A percentile compares a stretch with the other conserved stretches of the same genome.
Conservation (phyloP, 2,329 filamentous ascomycete genomes). For the Ceratocystis cacaofunesta region DNA sequence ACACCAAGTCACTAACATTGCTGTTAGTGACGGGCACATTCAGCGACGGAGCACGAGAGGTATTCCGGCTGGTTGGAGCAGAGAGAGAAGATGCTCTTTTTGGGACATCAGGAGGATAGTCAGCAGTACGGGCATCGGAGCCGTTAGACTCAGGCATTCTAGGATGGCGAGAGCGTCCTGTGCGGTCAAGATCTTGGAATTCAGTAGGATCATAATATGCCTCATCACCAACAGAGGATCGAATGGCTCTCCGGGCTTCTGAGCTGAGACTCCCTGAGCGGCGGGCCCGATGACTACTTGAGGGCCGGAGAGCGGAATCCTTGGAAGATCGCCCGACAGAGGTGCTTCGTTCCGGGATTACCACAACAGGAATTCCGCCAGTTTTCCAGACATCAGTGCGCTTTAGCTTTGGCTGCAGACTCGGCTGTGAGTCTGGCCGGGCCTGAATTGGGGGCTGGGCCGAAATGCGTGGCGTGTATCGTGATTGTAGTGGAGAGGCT, state of each 20-base stretch:
- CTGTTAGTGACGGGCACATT: slow-evolving; percentile 40
- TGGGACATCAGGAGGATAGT: slow-evolving; percentile 44
- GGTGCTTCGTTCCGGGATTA: slow-evolving; percentile 44
- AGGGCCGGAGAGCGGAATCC: slow-evolving; percentile 43
- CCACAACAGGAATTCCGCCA: slow-evolving; percentile 46
- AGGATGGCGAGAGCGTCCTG: slow-evolving; percentile 23
- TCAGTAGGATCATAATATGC: background rate
- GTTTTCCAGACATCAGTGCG: slow-evolving; percentile 38
- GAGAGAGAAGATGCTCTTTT: slow-evolving; percentile 45
- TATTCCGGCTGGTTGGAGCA: slow-evolving; percentile 45
- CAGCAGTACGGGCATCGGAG: slow-evolving; percentile 41
- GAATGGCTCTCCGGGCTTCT: background rate
- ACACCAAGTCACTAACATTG: slow-evolving; percentile 21
- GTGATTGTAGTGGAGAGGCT: slow-evolving; percentile 1
- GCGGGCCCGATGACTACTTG: slow-evolving; percentile 42
- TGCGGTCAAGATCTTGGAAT: background rate
- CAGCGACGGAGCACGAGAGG: slow-evolving; percentile 38
- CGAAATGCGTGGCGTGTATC: background rate
- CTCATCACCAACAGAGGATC: slow-evolving; percentile 21
- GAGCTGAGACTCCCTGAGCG: slow-evolving; percentile 32
- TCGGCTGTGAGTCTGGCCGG: slow-evolving; percentile 22
- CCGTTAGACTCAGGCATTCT: slow-evolving; percentile 35
- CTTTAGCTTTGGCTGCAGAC: slow-evolving; percentile 22
- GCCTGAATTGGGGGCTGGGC: slow-evolving; percentile 1
- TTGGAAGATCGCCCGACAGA: slow-evolving; percentile 33